Evolutionary conservation across 2,329 filamentous ascomycete genomes (phyloP), one percentile per base, ranked within the genome.

Genomic region (Sclerotinia nivalis): DNA sequence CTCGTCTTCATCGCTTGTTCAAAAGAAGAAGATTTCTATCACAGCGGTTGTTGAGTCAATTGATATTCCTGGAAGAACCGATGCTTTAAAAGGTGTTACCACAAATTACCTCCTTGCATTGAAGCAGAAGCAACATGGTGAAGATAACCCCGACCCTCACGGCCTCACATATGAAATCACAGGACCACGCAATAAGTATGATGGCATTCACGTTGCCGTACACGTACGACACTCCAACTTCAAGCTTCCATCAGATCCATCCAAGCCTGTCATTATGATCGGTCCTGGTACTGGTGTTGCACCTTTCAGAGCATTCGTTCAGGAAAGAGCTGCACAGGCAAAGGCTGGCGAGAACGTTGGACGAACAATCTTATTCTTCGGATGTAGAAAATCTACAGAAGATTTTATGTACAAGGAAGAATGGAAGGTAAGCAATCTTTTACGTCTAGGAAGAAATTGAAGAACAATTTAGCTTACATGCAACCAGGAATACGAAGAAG

Each of bases 141-240:
- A 97, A 66, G 86, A 91, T 4, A 84, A 90, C 75, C 93, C 94
- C 45, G 90, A 93, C 78, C 89, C 92, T 37, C 93, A 96, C 77
- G 93, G 93, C 68, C 84, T 95, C 71, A 93, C 90, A 69, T 99
- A 98, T 81, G 87, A 93, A 70, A 91, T 98, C 75, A 90, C 82
- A 62, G 96, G 96, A 18, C 96, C 96, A 22, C 89, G 96, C 77
- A 97, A 97, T 86, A 98, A 97, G 83, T 99, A 98, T 81, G 93
- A 97, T 77, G 95, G 95, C 72, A 90, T 97, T 71, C 94, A 96
- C 78, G 91, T 98, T 34, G 96, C 96, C 4, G 93, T 99, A 20
- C 96, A 99, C 79, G 89, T 99, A 71, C 93, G 96, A 74, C 95
- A 97, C 83, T 98, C 96, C 74, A 99, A 98, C 84, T 99, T 99